Evolutionary conservation across 108 stramenopile genomes (phyloP), one percentile per base, ranked within the genome.

Genomic region (Stephanodiscus minutulus): DNA sequence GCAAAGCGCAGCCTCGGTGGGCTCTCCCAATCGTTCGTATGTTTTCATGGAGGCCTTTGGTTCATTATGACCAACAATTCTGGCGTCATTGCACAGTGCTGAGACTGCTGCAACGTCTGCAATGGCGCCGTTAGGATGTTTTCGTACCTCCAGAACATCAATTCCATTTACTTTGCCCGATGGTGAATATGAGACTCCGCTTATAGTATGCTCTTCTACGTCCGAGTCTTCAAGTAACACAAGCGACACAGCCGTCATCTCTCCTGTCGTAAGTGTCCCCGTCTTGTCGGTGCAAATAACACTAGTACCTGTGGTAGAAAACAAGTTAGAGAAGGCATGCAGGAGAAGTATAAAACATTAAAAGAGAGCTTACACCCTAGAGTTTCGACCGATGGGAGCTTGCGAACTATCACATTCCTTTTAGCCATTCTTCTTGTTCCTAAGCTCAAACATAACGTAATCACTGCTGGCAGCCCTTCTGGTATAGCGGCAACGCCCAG

Each of bases 401-500:
- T 89, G 36, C 92, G 82, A 20, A 93, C 92, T 70, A 93, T 87
- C 9, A 93, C 92, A 70, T 92, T 91, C 20, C 92, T 83, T 75
- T 91, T 84, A 15, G 94, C 94, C 96, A 96, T 96, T 13, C 90
- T 83, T 56, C 93, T 76, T 27, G 99, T 98, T 25, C 96, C 96
- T 58, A 97, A 81, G 63, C 96, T 94, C 20, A 99, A 76, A 61
- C 96, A 97, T 20, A 99, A 82, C 12, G 98, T 99, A 58, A 98
- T 97, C 24, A 97, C 97, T 15, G 97, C 95, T 0, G 99, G 99
- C 18, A 99, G 83, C 11, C 99, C 99, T 80, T 99, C 99, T 9
- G 99, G 99, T 68, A 99, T 96, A 13, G 99, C 99, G 0, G 97
- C 97, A 28, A 99, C 99, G 17, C 97, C 98, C 66, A 99, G 84